Evolutionary conservation across 805 yeast genomes (phyloP).

Genomic region (Sugiyamaella chiloensis): DNA sequence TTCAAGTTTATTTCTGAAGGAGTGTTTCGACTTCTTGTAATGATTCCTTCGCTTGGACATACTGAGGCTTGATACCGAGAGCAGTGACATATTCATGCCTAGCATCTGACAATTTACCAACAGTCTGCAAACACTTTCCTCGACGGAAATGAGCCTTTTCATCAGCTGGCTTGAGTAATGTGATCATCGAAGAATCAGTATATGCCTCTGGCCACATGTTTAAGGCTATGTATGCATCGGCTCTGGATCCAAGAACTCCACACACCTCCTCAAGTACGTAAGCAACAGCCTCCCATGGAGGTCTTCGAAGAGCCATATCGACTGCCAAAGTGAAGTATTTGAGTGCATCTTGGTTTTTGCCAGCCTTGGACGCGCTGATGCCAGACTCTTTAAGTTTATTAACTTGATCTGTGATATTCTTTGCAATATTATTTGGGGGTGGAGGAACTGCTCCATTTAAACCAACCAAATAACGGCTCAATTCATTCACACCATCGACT

Average conservation of each 20-base stretch:
- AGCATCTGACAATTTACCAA: slow-evolving; percentile 26
- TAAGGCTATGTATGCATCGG: slow-evolving; percentile 38
- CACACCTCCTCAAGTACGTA: slow-evolving; percentile 35
- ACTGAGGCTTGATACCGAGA: slow-evolving; percentile 19
- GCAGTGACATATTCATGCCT: slow-evolving; percentile 22
- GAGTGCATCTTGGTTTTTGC: slow-evolving; percentile 35
- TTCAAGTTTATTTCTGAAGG: no score
- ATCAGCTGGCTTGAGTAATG: slow-evolving; percentile 32
- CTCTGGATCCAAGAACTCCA: slow-evolving; percentile 33
- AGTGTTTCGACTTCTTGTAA: slow-evolving; percentile 24
- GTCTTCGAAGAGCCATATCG: slow-evolving; percentile 38
- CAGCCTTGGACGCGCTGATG: slow-evolving; percentile 26
- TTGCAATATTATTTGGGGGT: slow-evolving; percentile 31
- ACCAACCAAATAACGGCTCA: slow-evolving; percentile 31
- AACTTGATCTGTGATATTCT: slow-evolving; percentile 30
- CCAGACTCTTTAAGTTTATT: slow-evolving; percentile 36
- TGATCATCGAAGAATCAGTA: slow-evolving; percentile 36
- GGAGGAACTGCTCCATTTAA: slow-evolving; percentile 37
- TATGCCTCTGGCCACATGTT: slow-evolving; percentile 37
- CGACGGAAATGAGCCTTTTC: slow-evolving; percentile 35
- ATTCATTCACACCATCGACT: slow-evolving; percentile 30
- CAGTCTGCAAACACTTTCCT: slow-evolving; percentile 30
- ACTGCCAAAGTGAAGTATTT: slow-evolving; percentile 36
- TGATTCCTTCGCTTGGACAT: slow-evolving; percentile 18
- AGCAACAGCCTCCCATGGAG: slow-evolving; percentile 39